Evolutionary conservation across 176 grass and related monocot species (phyloP).

Genomic region (Oryza glumipatula): DNA sequence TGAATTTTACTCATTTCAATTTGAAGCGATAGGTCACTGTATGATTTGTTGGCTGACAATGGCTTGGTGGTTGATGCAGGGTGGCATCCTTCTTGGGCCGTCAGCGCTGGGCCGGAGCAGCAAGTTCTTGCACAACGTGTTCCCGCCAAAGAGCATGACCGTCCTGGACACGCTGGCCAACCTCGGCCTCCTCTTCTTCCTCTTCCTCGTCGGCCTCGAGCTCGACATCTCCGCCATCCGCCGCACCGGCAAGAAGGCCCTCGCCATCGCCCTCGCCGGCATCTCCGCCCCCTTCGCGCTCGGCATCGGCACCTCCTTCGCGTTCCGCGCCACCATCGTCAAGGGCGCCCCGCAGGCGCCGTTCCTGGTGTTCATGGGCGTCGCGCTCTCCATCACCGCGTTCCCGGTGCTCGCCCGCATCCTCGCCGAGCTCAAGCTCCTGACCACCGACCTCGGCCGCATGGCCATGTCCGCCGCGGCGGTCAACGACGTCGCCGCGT

Average conservation of each 20-base stretch:
- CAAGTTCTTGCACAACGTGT: slow-evolving; percentile 66
- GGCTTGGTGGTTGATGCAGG: slow-evolving; percentile 46
- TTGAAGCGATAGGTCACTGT: no score
- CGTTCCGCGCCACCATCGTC: slow-evolving; percentile 58
- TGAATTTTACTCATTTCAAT: no score
- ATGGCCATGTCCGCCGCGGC: slow-evolving; percentile 76
- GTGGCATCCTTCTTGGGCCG: slow-evolving; percentile 70
- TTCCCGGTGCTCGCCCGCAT: slow-evolving; percentile 79
- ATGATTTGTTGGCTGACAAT: not conserved
- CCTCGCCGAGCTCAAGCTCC: slow-evolving; percentile 76
- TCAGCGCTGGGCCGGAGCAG: slow-evolving; percentile 74
- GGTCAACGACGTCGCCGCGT: slow-evolving; percentile 65
- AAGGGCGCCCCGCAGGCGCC: slow-evolving; percentile 43
- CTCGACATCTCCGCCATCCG: slow-evolving; percentile 67
- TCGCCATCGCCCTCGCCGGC: slow-evolving; percentile 57
- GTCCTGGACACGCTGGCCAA: slow-evolving; percentile 80
- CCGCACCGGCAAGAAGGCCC: slow-evolving; percentile 62
- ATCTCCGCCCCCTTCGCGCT: slow-evolving; percentile 67
- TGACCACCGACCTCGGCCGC: slow-evolving; percentile 67
- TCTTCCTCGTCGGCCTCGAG: slow-evolving; percentile 85
- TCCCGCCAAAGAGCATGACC: slow-evolving; percentile 62
- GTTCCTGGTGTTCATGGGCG: slow-evolving; percentile 81
- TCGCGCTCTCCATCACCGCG: slow-evolving; percentile 82
- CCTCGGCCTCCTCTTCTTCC: slow-evolving; percentile 78
- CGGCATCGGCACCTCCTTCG: slow-evolving; percentile 62